These are phyloP conservation scores for Kwoniella dejecticola DNA, from an alignment of 768 basidiomycete species.

Conservation along the genomic window DNA sequence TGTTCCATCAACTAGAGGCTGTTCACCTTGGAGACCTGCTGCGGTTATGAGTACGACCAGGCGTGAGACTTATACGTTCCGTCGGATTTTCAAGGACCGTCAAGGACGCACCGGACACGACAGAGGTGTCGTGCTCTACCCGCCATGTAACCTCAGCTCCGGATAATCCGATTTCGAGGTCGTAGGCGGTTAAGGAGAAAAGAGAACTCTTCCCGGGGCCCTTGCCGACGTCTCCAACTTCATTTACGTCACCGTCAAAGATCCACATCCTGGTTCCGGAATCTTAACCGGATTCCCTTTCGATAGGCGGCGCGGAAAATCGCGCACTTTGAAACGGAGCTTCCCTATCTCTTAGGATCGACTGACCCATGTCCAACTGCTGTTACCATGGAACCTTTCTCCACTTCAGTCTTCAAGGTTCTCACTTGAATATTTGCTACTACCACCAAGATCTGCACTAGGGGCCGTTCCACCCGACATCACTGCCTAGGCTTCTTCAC, in stretches of 20 bases:
- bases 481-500: conserved; percentile 76
- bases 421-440: conserved; percentile 87
- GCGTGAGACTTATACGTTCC: conserved; percentile 70
- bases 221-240: conserved; percentile 65
- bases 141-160: conserved; percentile 72
- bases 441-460: conserved; percentile 86
- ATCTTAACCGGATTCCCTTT: conserved; percentile 79
- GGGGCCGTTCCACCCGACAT: conserved; percentile 74
- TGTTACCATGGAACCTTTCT: conserved; percentile 85
- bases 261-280: conserved; percentile 69
- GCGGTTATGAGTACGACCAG: conserved; percentile 73
- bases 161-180: conserved; percentile 73
- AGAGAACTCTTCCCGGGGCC: conserved; percentile 77
- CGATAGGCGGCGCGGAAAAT: conserved; percentile 69
- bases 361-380: conserved; percentile 84
- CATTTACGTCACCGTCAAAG: conserved; percentile 68
- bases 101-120: conserved; percentile 70
- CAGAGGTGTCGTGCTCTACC: conserved; percentile 72
- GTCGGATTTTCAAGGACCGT: conserved; percentile 81
- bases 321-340: conserved; percentile 70
- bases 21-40: conserved; percentile 80
- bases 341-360: conserved; percentile 78
- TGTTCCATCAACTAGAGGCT: conserved; percentile 78
- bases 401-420: conserved; percentile 85
- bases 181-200: conserved; percentile 71